Evolutionary conservation across 2,329 filamentous ascomycete species (phyloP).

Genomic region (Verticillium isaacii): DNA sequence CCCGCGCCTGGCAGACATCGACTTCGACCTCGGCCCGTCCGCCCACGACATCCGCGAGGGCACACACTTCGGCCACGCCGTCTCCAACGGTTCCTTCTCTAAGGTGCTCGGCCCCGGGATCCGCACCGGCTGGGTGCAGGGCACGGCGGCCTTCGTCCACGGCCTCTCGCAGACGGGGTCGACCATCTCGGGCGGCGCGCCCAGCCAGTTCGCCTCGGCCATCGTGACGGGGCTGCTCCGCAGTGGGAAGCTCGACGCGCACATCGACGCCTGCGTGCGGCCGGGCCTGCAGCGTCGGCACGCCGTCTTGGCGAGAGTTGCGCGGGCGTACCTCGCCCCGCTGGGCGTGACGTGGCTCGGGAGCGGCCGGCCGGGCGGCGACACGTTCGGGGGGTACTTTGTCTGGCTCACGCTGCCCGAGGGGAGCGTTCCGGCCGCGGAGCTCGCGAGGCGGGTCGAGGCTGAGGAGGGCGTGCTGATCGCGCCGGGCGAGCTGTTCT

Average conservation of each 20-base stretch:
- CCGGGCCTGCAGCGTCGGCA: constrained; percentile 44
- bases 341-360: constrained; percentile 48
- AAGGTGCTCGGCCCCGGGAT: constrained; percentile 81
- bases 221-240: constrained; percentile 44
- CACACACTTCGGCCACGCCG: constrained; percentile 64
- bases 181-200: constrained; percentile 52
- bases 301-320: constrained; percentile 48
- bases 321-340: constrained; percentile 56
- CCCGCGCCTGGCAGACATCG: constrained; percentile 75
- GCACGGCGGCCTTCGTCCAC: constrained; percentile 47
- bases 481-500: constrained; percentile 65
- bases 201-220: constrained; percentile 48
- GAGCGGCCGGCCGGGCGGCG: constrained; percentile 22
- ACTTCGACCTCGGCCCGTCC: constrained; percentile 46
- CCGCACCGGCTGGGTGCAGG: constrained; percentile 86
- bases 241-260: constrained; percentile 36
- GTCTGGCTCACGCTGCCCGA: constrained; percentile 68
- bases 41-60: constrained; percentile 1
- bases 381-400: constrained; percentile 76
- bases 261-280: constrained; percentile 35
- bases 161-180: constrained; percentile 50
- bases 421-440: constrained; percentile 38
- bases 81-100: constrained; percentile 86
- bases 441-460: constrained; percentile 53
- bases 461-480: constrained; percentile 57